Evolutionary conservation across 352 stramenopile genomes (phyloP).

Genomic region (Pythium apleroticum): DNA sequence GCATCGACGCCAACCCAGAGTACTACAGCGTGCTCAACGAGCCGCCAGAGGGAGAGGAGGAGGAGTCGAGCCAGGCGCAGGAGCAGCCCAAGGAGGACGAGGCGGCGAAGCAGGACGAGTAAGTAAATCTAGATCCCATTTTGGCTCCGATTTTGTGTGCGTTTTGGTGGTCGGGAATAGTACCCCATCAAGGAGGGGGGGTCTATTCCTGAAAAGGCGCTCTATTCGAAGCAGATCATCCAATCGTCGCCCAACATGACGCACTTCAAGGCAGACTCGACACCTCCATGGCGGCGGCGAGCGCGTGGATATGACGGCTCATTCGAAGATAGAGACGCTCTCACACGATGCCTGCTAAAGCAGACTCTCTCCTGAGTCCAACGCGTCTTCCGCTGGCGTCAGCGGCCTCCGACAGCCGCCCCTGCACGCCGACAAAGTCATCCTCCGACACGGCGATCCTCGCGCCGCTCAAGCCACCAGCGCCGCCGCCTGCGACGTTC

Average conservation of each 20-base stretch:
- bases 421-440: slow-evolving; percentile 11
- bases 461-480: slow-evolving; percentile 1
- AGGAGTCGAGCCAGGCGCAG: slow-evolving; percentile 14
- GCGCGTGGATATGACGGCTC: background rate
- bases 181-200: background rate
- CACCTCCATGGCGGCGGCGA: background rate
- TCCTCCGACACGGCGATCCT: background rate
- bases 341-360: slow-evolving; percentile 3
- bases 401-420: background rate
- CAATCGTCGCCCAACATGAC: background rate
- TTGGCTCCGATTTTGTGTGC: background rate
- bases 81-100: slow-evolving; percentile 6
- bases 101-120: background rate
- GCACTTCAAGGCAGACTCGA: background rate
- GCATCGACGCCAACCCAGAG: slow-evolving; percentile 85
- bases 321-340: background rate
- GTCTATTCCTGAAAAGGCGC: background rate
- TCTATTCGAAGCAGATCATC: slow-evolving; percentile 3
- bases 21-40: slow-evolving; percentile 88
- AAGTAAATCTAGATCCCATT: slow-evolving; percentile 5
- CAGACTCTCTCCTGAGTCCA: slow-evolving; percentile 11
- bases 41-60: slow-evolving; percentile 37
- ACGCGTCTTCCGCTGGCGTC: slow-evolving; percentile 12
- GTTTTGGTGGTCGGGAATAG: background rate
- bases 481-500: background rate